These are phyloP conservation scores for Phalaenopsis hybrid DNA, from an alignment of 116 monocot genomes.

Conservation along the genomic window DNA sequence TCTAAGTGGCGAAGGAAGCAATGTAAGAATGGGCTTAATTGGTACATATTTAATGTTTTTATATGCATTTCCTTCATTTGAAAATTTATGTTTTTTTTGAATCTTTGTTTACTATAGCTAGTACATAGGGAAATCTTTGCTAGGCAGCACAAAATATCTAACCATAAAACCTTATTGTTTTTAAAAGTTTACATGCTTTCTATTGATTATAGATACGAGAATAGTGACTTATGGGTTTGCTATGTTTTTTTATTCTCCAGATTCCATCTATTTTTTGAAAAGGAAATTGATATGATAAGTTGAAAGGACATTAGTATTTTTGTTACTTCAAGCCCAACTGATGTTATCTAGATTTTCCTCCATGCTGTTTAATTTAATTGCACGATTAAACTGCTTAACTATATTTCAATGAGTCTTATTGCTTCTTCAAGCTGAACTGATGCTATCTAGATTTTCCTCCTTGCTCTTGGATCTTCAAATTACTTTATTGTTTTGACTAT, in stretches of 20 bases:
- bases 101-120: neutral
- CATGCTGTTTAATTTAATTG: neutral
- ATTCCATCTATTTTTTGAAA: neutral
- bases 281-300: neutral
- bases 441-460: neutral
- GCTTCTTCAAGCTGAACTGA: neutral
- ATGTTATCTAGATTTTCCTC: neutral
- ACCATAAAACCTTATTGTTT: neutral
- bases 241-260: neutral
- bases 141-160: neutral
- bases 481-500: too few relatives aligned
- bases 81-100: neutral
- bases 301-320: neutral
- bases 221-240: neutral
- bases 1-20: conserved; percentile 25
- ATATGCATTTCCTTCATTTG: neutral
- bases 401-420: neutral
- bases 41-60: neutral
- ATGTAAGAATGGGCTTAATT: conserved; percentile 29
- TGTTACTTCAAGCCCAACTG: neutral
- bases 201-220: neutral
- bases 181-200: neutral
- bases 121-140: neutral
- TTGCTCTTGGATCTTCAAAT: neutral
- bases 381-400: neutral